Evolutionary conservation across 768 basidiomycete species (phyloP), one percentile per base, ranked within the genome.

Genomic region (Lentinula lateritia): DNA sequence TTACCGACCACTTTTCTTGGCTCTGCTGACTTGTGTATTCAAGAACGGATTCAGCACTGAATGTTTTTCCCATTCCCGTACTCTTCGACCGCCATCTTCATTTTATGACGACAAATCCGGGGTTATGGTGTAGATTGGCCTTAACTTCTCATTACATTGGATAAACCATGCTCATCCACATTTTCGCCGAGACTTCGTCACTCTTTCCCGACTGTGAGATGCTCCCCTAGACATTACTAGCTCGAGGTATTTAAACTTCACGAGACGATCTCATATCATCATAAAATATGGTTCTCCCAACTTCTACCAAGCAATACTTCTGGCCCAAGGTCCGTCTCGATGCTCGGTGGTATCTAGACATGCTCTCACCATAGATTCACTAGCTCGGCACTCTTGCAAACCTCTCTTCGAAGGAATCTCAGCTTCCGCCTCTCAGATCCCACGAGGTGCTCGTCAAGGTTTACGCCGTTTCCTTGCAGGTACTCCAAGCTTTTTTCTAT

Each of bases 381-480:
- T 46, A 70, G 68, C 58, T 52, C 54, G 70, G 67, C 5, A 67
- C 71, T 0, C 64, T 64, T 59, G 56, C 73, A 0, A 65, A 71
- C 50, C 69, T 76, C 2, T 62, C 61, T 16, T 54, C 75, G 34
- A 68, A 69, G 35, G 67, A 76, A 20, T 65, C 65, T 6, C 63
- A 68, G 4, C 53, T 76, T 28, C 59, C 59, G 7, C 64, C 71
- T 54, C 79, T 77, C 1, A 77, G 74, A 53, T 68, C 81, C 0
- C 74, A 69, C 23, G 79, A 87, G 58, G 85, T 84, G 6, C 75
- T 85, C 28, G 79, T 87, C 63, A 83, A 81, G 65, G 72, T 82
- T 9, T 79, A 82, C 60, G 82, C 83, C 0, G 83, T 84, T 15
- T 86, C 85, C 38, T 71, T 86, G 8, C 80, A 84, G 70, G 80